Percentiles rank a stretch among this genome's conserved stretches.
phyloP scores from a whole-genome alignment of 139 green algal genomes.

The Edaphochlamys debaryana region DNA sequence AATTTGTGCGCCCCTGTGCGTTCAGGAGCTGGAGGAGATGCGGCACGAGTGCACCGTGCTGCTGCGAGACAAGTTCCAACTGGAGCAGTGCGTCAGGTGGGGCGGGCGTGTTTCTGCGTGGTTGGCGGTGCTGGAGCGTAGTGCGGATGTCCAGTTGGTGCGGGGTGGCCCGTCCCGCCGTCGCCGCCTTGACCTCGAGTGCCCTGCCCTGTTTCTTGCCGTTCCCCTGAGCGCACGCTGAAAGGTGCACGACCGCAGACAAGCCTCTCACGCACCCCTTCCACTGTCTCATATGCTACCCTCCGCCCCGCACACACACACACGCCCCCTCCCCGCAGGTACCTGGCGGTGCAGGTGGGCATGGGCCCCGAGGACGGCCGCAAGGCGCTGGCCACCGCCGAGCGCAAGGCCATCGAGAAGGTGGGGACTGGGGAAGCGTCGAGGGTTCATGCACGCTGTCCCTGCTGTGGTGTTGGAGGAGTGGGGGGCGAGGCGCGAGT shows the following conservation, averaged over 20 bases:
- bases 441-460: background rate
- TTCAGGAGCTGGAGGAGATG: constrained; percentile 78
- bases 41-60: constrained; percentile 68
- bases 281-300: too few species aligned
- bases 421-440: background rate
- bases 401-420: constrained; percentile 40
- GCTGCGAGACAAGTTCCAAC: constrained; percentile 67
- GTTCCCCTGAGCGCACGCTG: too few species aligned
- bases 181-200: too few species aligned
- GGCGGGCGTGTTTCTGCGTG: background rate
- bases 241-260: too few species aligned
- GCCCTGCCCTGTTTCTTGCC: too few species aligned
- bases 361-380: constrained; percentile 21
- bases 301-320: too few species aligned
- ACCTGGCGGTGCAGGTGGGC: constrained; percentile 53
- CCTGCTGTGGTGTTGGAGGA: background rate
- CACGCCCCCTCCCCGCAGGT: constrained; percentile 49
- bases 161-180: too few species aligned
- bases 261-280: too few species aligned
- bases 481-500: too few species aligned
- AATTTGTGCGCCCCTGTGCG: too few species aligned
- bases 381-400: constrained; percentile 31
- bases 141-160: too few species aligned
- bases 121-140: background rate
- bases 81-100: constrained; percentile 74